phyloP scores from a whole-genome alignment of 495 filamentous ascomycete genomes.

The Podospora australis region DNA sequence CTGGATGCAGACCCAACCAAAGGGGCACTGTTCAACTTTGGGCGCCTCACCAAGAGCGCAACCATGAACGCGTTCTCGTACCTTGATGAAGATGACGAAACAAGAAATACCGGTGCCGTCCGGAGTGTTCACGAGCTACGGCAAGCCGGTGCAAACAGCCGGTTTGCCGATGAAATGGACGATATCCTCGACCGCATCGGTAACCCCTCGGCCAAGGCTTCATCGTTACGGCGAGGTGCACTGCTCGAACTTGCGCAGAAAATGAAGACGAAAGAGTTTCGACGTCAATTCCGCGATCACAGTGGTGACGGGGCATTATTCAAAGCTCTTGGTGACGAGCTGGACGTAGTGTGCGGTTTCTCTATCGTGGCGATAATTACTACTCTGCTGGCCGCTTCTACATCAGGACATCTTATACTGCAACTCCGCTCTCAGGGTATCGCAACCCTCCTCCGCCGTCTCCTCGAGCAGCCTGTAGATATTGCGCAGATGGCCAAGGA shows the following conservation, averaged over 20 bases:
- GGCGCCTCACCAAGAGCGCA: conserved; percentile 27
- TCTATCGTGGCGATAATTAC: conserved; percentile 51
- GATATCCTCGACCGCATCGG: conserved; percentile 81
- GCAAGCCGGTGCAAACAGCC: conserved; percentile 75
- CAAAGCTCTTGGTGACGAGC: conserved; percentile 44
- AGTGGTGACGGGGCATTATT: conserved; percentile 65
- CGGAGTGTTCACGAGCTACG: conserved; percentile 86
- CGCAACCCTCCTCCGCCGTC: conserved; percentile 42
- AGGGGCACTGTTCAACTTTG: conserved; percentile 35
- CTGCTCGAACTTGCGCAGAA: conserved; percentile 67
- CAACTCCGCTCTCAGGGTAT: conserved; percentile 45
- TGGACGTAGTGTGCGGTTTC: conserved; percentile 52
- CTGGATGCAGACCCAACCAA: conserved; percentile 25
- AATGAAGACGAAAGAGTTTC: conserved; percentile 58
- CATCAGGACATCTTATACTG: conserved; percentile 42
- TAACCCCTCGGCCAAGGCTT: conserved; percentile 41
- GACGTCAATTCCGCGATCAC: conserved; percentile 67
- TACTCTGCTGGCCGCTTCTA: conserved; percentile 47
- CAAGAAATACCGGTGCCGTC: conserved; percentile 52
- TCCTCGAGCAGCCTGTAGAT: conserved; percentile 48
- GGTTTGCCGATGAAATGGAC: conserved; percentile 74
- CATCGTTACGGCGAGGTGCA: conserved; percentile 42
- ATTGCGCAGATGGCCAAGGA: conserved; percentile 52
- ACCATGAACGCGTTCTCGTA: conserved; percentile 23
- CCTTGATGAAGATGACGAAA: conserved; percentile 47